These are phyloP conservation scores for Pythium brassicae DNA, from an alignment of 352 stramenopile species.

Conservation along the genomic window DNA sequence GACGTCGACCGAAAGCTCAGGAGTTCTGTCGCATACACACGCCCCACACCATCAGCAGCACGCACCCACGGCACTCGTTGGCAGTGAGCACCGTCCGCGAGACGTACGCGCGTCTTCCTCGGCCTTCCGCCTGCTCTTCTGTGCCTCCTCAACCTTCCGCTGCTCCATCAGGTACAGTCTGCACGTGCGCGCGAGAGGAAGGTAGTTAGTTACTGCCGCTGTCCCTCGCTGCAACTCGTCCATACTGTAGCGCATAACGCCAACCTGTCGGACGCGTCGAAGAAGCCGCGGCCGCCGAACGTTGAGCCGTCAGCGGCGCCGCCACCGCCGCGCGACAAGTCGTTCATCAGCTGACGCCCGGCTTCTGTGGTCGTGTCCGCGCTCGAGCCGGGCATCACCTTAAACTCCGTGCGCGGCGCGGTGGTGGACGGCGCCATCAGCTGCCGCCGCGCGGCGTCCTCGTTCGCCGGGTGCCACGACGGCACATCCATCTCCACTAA, in stretches of 20 bases:
- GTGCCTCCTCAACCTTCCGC: conserved; percentile 37
- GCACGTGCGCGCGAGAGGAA: background rate
- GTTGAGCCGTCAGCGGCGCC: conserved; percentile 22
- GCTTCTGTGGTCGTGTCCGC: conserved; percentile 62
- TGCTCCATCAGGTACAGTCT: conserved; percentile 69
- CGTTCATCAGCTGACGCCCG: conserved; percentile 50
- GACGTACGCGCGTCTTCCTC: conserved; percentile 33
- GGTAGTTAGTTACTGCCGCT: too few species aligned
- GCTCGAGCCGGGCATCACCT: conserved; percentile 53
- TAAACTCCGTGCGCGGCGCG: conserved; percentile 57
- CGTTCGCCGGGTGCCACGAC: conserved; percentile 70
- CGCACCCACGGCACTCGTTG: too few species aligned
- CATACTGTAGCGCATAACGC: background rate
- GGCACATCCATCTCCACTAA: conserved; percentile 52
- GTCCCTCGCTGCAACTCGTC: background rate
- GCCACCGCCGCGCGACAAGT: conserved; percentile 20
- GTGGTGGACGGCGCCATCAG: conserved; percentile 14
- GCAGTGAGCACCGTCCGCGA: too few species aligned
- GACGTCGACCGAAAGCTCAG: conserved; percentile 60
- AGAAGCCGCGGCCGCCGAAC: conserved; percentile 49
- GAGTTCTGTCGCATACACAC: conserved; percentile 28
- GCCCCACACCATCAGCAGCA: background rate
- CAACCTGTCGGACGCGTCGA: conserved; percentile 64
- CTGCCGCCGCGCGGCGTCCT: conserved; percentile 34
- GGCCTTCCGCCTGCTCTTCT: conserved; percentile 24